These are phyloP conservation scores for Nicotiana benthamiana DNA, from an alignment of 257 asterid genomes.

Conservation along the genomic window DNA sequence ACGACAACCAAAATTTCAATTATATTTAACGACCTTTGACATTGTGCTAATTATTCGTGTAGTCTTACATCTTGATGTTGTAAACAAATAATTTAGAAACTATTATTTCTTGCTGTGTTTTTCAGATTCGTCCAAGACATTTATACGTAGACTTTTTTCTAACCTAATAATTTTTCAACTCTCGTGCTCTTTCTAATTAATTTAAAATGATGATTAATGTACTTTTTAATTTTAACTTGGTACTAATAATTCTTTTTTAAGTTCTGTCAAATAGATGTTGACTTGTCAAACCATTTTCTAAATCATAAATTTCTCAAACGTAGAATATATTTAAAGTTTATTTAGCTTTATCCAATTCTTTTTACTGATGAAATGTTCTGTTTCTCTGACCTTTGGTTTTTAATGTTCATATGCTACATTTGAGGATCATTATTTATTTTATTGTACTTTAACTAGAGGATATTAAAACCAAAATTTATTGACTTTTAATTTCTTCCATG, in stretches of 20 bases:
- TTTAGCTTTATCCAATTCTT: background rate
- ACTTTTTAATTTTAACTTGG: background rate
- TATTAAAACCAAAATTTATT: background rate
- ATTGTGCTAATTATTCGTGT: background rate
- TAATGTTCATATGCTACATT: background rate
- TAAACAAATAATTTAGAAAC: background rate
- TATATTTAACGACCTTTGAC: constrained; percentile 19
- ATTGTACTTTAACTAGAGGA: background rate
- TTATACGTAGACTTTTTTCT: background rate
- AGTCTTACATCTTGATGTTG: background rate
- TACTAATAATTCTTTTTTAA: background rate
- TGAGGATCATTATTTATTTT: background rate
- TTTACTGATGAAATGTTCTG: background rate
- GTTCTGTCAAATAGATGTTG: background rate
- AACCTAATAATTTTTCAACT: constrained; percentile 8
- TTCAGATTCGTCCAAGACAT: background rate
- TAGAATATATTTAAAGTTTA: background rate
- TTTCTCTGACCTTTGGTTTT: background rate
- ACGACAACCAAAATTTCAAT: constrained; percentile 8
- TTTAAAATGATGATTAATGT: background rate
- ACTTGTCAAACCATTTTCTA: background rate
- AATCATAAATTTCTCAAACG: background rate
- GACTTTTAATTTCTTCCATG: background rate
- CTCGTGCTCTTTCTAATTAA: background rate
- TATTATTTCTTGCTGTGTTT: background rate